Evolutionary conservation across 2,329 filamentous ascomycete genomes (phyloP), one percentile per base, ranked within the genome.

Genomic region (Gaeumannomyces sp.): DNA sequence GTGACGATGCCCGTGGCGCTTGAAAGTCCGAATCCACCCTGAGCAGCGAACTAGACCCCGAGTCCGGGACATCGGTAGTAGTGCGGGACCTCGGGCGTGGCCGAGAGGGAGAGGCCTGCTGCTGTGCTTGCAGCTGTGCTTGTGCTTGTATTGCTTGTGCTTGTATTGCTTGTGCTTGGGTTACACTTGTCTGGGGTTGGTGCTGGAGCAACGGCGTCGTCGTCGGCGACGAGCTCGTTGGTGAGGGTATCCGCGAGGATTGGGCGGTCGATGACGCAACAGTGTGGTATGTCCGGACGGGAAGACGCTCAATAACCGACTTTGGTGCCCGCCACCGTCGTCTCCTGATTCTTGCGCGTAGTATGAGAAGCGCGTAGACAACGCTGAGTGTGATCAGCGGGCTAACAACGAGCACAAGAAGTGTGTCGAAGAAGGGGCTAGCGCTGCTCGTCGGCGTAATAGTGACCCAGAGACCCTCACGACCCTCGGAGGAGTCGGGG

Each of bases 281-380:
- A 0, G 93, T 96, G 71, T 96, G 93, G 73, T 97, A 99, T 0
- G 93, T 98, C 66, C 94, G 88, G 19, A 99, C 93, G 2, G 95
- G 95, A n/a, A 99, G 83, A 66, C 91, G 89, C 70, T 97, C 93
- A 25, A 99, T 93, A 0, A 99, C 88, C 0, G 92, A 96, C 76
- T 99, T 99, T 6, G 95, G 95, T n/a, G 95, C 95, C 71, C 95
- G 87, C 94, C 95, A 99, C 70, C 94, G 86, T 68, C 94, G 86
- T 66, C 94, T 86, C 62, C 94, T 89, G 70, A 97, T 96, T 66
- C 93, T 89, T 60, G 93, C 93, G 64, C 95, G 89, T 53, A 98
- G 81, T 57, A 98, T 85, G 6, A 98, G 83, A 14, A 98, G 83
- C 16, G 92, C 90, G 73, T 98, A 98, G 2, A 99, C 94, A 6